These are phyloP conservation scores for Aspergillus pseudotamarii DNA, from an alignment of 2,329 filamentous ascomycete species.

Conservation along the genomic window DNA sequence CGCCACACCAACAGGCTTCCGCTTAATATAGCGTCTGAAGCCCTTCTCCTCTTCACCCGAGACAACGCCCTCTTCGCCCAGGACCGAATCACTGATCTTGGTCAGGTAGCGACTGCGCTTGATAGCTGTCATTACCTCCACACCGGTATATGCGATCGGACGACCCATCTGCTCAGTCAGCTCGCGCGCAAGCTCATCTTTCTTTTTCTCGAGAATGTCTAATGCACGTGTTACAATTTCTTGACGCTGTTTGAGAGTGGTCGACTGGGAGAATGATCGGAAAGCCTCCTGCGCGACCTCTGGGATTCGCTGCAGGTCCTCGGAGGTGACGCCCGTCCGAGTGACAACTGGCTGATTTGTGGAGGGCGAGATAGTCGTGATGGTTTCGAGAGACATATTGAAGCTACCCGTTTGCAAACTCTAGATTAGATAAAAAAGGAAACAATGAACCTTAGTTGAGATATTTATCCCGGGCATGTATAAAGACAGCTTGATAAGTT, in stretches of 20 bases:
- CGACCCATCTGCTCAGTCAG: constrained; percentile 94
- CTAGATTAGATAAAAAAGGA: not conserved
- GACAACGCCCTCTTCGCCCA: constrained; percentile 66
- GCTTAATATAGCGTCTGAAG: constrained; percentile 87
- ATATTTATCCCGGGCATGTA: not conserved
- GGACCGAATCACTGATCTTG: constrained; percentile 75
- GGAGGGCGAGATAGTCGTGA: constrained; percentile 83
- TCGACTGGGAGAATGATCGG: constrained; percentile 75
- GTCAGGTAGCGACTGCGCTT: constrained; percentile 84
- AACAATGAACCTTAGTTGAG: not conserved
- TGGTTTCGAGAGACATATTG: constrained; percentile 56
- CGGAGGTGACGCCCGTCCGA: constrained; percentile 70
- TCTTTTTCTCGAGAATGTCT: constrained; percentile 66
- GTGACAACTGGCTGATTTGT: constrained; percentile 84
- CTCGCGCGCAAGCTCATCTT: constrained; percentile 81
- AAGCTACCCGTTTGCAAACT: not conserved
- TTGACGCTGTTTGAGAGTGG: constrained; percentile 73
- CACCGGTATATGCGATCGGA: constrained; percentile 82
- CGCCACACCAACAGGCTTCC: constrained; percentile 83
- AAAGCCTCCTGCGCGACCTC: constrained; percentile 74
- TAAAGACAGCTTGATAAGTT: not conserved
- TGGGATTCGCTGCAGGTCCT: constrained; percentile 73
- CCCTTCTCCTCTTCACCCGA: constrained; percentile 67
- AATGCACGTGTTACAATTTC: constrained; percentile 80
- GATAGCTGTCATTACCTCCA: constrained; percentile 82